Evolutionary conservation across 208 protist species (phyloP), one percentile per base, ranked within the genome.

Genomic region (Trypanosoma avium): DNA sequence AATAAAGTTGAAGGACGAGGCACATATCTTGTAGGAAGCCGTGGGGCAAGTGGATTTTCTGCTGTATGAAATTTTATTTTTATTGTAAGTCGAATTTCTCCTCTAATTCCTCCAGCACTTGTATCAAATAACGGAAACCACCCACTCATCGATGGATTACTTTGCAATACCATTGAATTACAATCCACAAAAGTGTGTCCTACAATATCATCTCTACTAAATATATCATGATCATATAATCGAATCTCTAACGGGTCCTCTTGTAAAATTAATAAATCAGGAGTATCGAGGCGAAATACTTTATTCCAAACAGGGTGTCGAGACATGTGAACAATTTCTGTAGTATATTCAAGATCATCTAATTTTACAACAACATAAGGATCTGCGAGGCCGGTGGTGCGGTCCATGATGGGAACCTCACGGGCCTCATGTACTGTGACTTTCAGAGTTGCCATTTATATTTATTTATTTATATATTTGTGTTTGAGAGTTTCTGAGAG

Each of bases 211-310:
- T 99, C 94, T 17, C 92, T 77, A 56, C 88, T 97, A 55, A 98
- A 88, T 55, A 94, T 89, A 79, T 99, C 97, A 67, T 98, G 92
- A 75, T 99, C 97, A 68, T 90, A 98, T 4, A 99, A 88, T 38
- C 89, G 82, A 13, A 98, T 79, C 62, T 98, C 93, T 2, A 98
- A 71, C 33, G 94, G 93, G 61, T 98, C 91, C 61, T 99, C 92
- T 69, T 98, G 96, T 57, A 98, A 60, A 17, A 90, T 75, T 42
- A 92, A 66, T n/a, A 94, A 73, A 62, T 97, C 85, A 15, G 92
- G 75, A 0, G 81, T 86, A 70, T 92, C 87, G 59, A 97, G 89
- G 54, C 88, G 84, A 52, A 86, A 87, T 68, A 85, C 82, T 27
- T 69, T 73, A 59, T 93, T 84, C 84, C 86, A 97, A 30, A 87